Evolutionary conservation across 1,284 basidiomycete genomes (phyloP).

Genomic region (Meira miltonrushii): DNA sequence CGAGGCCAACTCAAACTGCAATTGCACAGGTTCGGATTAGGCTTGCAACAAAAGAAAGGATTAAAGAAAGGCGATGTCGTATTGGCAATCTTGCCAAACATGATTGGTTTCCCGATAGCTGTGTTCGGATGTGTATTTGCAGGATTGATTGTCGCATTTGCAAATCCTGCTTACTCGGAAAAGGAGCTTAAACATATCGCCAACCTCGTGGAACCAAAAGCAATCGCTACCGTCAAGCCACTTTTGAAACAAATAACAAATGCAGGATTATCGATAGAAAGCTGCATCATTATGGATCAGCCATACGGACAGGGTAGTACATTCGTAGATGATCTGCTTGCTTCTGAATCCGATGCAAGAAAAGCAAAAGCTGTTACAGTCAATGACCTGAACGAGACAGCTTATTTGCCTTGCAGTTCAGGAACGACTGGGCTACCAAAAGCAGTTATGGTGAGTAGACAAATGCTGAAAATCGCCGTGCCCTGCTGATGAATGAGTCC

Average conservation of each 20-base stretch:
- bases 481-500: no score
- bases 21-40: conserved; percentile 24
- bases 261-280: conserved; percentile 12
- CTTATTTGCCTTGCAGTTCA: conserved; percentile 24
- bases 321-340: background rate
- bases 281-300: conserved; percentile 12
- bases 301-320: background rate
- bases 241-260: conserved; percentile 13
- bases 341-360: background rate
- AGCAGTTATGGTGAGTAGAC: conserved; percentile 12
- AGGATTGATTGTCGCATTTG: conserved; percentile 24
- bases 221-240: conserved; percentile 13
- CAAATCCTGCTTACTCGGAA: conserved; percentile 24
- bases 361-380: background rate
- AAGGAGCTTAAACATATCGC: conserved; percentile 26
- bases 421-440: conserved; percentile 30
- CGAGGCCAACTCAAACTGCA: conserved; percentile 20
- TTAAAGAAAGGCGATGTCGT: conserved; percentile 28
- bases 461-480: no score
- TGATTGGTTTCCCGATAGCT: conserved; percentile 25
- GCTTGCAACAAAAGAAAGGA: conserved; percentile 14
- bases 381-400: background rate
- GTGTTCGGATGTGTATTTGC: conserved; percentile 24
- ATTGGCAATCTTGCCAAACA: conserved; percentile 19
- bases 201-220: conserved; percentile 22